Percentiles rank a stretch among this genome's conserved stretches.
phyloP scores from a whole-genome alignment of 768 basidiomycete genomes.

The Termitomyces sp. region DNA sequence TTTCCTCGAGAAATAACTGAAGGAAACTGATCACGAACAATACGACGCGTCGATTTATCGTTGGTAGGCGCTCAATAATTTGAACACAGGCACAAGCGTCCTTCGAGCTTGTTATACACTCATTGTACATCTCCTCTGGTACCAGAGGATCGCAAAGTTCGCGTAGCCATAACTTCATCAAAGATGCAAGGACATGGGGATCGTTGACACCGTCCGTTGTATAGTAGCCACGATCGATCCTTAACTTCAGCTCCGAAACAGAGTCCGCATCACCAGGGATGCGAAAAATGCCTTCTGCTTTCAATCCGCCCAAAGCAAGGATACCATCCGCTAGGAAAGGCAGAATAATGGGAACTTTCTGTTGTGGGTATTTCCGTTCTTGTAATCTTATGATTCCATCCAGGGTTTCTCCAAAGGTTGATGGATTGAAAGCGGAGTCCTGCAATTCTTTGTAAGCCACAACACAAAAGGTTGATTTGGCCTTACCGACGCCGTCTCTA shows the following conservation, averaged over 20 bases:
- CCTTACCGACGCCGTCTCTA: conserved; percentile 84
- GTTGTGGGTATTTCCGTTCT: conserved; percentile 78
- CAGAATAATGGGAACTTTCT: conserved; percentile 88
- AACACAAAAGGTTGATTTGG: neutral
- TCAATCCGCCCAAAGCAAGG: conserved; percentile 80
- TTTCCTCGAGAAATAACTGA: conserved; percentile 82
- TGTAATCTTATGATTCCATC: conserved; percentile 82
- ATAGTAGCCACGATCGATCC: conserved; percentile 90
- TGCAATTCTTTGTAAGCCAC: conserved; percentile 23
- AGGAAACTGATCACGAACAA: conserved; percentile 89
- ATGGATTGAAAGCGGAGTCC: conserved; percentile 94
- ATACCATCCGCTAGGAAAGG: conserved; percentile 93
- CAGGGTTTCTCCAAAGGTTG: conserved; percentile 89
- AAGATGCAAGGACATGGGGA: conserved; percentile 83
- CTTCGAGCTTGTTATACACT: conserved; percentile 69
- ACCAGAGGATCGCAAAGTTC: conserved; percentile 92
- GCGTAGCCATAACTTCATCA: conserved; percentile 91
- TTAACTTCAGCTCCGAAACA: conserved; percentile 83
- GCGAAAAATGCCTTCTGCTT: conserved; percentile 89
- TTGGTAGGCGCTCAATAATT: conserved; percentile 76
- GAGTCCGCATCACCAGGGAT: conserved; percentile 89
- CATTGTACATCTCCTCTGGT: conserved; percentile 89
- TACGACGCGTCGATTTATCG: conserved; percentile 81
- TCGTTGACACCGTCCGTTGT: conserved; percentile 88
- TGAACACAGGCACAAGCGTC: conserved; percentile 68